A percentile compares a stretch with the other conserved stretches of the same genome.
phyloP scores from a whole-genome alignment of 495 filamentous ascomycete genomes.

The Lasiosphaeria ovina region DNA sequence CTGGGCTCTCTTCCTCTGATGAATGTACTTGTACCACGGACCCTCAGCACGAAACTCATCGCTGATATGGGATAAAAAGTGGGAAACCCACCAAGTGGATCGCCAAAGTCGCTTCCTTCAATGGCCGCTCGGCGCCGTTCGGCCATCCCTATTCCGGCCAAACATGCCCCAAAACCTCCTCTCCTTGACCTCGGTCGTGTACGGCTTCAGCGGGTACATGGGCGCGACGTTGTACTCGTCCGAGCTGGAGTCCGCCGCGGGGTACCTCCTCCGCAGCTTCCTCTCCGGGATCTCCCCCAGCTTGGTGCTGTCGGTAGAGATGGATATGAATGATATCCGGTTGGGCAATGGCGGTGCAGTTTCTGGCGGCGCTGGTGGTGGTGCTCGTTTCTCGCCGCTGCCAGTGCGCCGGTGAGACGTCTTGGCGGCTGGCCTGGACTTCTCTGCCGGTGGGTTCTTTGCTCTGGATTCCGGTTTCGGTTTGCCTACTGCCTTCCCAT shows the following conservation, averaged over 20 bases:
- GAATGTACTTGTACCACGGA: too few relatives aligned
- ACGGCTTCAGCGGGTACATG: constrained; percentile 32
- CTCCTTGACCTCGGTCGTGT: constrained; percentile 27
- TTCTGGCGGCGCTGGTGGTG: neutral
- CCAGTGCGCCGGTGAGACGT: neutral
- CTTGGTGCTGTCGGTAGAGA: constrained; percentile 35
- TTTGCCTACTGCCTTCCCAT: neutral
- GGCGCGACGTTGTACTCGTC: constrained; percentile 32
- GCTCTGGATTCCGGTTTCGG: neutral
- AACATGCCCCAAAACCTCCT: constrained; percentile 32
- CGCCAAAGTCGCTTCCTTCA: neutral
- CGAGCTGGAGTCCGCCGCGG: constrained; percentile 11
- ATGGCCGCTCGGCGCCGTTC: neutral
- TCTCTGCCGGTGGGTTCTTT: neutral
- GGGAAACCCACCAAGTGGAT: neutral
- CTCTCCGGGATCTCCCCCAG: constrained; percentile 36
- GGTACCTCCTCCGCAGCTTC: constrained; percentile 23
- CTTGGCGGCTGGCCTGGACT: too few relatives aligned
- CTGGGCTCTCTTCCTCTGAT: too few relatives aligned
- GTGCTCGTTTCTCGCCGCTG: neutral
- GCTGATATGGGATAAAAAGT: too few relatives aligned
- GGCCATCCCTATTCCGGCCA: constrained; percentile 15
- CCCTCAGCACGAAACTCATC: too few relatives aligned
- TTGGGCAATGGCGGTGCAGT: constrained; percentile 8
- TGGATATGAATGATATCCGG: constrained; percentile 31